Evolutionary conservation across 768 basidiomycete species (phyloP).

Genomic region (Mycena floridula): DNA sequence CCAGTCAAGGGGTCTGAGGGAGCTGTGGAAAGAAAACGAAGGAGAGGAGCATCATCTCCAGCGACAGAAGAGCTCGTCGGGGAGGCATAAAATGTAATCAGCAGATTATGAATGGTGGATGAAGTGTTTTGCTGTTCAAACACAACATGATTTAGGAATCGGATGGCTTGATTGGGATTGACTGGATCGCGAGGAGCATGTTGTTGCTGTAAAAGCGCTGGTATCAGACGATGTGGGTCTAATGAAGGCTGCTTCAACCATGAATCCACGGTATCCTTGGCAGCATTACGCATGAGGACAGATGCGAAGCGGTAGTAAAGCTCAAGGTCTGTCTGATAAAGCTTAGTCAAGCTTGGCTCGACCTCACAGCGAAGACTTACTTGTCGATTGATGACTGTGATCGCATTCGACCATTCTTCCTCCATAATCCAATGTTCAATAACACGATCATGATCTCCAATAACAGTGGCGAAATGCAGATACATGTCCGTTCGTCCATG

Average conservation of each 20-base stretch:
- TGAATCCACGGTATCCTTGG: constrained; percentile 87
- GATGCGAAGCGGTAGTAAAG: constrained; percentile 92
- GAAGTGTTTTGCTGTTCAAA: constrained; percentile 78
- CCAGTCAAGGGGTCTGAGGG: constrained; percentile 78
- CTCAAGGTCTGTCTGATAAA: constrained; percentile 65
- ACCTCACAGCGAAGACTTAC: constrained; percentile 28
- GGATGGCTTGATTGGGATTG: constrained; percentile 79
- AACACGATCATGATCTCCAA: constrained; percentile 80
- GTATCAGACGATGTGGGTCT: constrained; percentile 81
- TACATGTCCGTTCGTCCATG: constrained; percentile 94
- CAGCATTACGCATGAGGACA: constrained; percentile 77
- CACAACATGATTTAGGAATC: constrained; percentile 82
- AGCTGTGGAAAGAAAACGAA: constrained; percentile 78
- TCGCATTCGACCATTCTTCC: constrained; percentile 87
- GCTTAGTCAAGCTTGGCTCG: neutral
- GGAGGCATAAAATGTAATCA: constrained; percentile 80
- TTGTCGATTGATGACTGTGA: constrained; percentile 88
- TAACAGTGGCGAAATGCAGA: constrained; percentile 76
- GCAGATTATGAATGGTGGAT: constrained; percentile 87
- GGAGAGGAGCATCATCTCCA: constrained; percentile 67
- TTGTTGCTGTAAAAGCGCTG: constrained; percentile 80
- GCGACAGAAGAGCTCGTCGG: constrained; percentile 33
- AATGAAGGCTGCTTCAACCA: constrained; percentile 82
- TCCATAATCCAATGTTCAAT: constrained; percentile 90
- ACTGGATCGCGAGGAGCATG: constrained; percentile 66